Evolutionary conservation across 2,329 filamentous ascomycete species (phyloP), one percentile per base, ranked within the genome.

Genomic region (Fusarium buxicola): DNA sequence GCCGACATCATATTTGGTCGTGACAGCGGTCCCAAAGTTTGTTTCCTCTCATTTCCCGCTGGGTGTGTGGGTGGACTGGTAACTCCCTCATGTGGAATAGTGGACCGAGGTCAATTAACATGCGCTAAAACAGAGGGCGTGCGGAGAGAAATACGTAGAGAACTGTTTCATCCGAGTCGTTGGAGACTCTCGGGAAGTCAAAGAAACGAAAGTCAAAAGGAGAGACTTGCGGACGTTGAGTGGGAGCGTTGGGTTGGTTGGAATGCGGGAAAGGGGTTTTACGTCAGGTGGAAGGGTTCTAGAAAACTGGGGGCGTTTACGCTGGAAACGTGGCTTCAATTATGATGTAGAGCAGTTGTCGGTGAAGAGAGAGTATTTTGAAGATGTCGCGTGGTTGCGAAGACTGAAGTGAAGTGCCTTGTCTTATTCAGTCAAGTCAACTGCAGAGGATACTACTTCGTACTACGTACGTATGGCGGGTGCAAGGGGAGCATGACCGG

Each of bases 181-280:
- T 63, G 52, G 61, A 34, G 59, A 39, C 18, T 55, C 18, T 54
- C 51, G 55, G 48, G 55, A 57, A 51, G 40, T 36, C 48, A 48
- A 53, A 48, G 34, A 46, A 13, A 57, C 16, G 24, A 34, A 58
- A 65, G 65, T 58, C 53, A 50, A 58, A 55, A 62, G 27, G 35
- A 10, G n/a, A 41, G 44, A 18, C 12, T 38, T 51, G 40, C 35
- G 31, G 32, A 55, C 60, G 60, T 63, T 63, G 47, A 46, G 38
- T 36, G 43, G 31, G 49, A 44, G 35, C 16, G 41, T 21, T 41
- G 12, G 16, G 38, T 40, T 65, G 16, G 38, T 40, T 65, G 62
- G 62, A 65, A 65, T 65, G 62, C 62, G 58, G 62, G 62, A 63
- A 55, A 38, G 46, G 52, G 38, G 51, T 35, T 5, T 9, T 12